Conservation (phyloP, 768 basidiomycete genomes). For the Auriculariales sp. region DNA sequence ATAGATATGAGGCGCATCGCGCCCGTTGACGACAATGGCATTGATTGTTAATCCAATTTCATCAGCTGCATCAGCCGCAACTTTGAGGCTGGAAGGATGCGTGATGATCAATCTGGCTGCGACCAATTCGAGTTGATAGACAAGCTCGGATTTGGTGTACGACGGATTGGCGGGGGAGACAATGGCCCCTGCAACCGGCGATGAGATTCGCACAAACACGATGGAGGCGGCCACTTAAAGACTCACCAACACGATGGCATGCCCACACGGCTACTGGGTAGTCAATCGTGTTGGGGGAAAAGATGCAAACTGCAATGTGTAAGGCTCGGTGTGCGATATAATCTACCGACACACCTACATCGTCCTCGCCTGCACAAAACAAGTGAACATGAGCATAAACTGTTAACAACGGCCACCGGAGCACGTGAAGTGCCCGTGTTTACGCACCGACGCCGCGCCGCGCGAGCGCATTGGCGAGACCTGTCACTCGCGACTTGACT, state of each 20-base stretch:
- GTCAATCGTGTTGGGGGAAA: conserved; percentile 42
- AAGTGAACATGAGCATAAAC: too few relatives aligned
- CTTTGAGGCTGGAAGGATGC: conserved; percentile 21
- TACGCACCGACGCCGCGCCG: conserved; percentile 5
- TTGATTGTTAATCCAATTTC: neutral
- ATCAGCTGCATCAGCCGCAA: conserved; percentile 1
- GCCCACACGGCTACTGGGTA: conserved; percentile 37
- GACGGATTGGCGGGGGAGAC: conserved; percentile 49
- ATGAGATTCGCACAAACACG: conserved; percentile 30
- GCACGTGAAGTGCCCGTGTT: conserved; percentile 2
- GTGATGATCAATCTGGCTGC: conserved; percentile 28
- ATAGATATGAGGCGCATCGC: neutral
- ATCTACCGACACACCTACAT: conserved; percentile 13
- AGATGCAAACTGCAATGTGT: conserved; percentile 34
- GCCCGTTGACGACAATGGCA: conserved; percentile 3
- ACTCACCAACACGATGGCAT: conserved; percentile 23
- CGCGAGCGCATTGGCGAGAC: conserved; percentile 10
- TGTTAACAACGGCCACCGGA: conserved; percentile 2
- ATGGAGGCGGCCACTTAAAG: conserved; percentile 1
- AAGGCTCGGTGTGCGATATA: neutral
- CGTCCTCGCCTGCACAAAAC: conserved; percentile 4
- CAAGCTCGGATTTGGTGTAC: conserved; percentile 42
- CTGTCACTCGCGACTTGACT: conserved; percentile 5
- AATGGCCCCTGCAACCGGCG: conserved; percentile 42
- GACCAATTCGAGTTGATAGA: conserved; percentile 33